Evolutionary conservation across 1,284 basidiomycete species (phyloP).

Genomic region (Ustilago esculenta): DNA sequence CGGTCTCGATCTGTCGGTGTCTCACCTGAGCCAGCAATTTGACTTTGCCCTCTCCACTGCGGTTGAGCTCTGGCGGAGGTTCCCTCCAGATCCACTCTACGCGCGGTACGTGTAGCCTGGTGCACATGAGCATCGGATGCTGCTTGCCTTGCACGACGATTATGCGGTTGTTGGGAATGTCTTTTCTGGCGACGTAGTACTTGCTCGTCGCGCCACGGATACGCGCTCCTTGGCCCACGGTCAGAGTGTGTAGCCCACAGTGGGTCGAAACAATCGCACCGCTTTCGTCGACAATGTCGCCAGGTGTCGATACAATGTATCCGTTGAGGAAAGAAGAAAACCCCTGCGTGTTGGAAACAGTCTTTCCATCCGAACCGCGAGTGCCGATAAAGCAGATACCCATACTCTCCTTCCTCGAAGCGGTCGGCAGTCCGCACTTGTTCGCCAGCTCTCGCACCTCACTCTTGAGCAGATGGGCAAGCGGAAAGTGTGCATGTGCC

Average conservation of each 20-base stretch:
- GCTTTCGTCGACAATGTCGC: slow-evolving; percentile 75
- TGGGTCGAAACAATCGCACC: slow-evolving; percentile 76
- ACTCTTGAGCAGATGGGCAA: slow-evolving; percentile 59
- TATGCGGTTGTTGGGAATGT: slow-evolving; percentile 74
- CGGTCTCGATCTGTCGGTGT: slow-evolving; percentile 75
- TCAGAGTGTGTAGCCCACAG: slow-evolving; percentile 84
- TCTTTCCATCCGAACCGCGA: slow-evolving; percentile 66
- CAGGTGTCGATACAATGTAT: slow-evolving; percentile 78
- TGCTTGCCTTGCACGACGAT: slow-evolving; percentile 80
- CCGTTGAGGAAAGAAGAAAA: slow-evolving; percentile 68
- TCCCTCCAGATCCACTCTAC: slow-evolving; percentile 45
- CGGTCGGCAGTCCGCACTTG: slow-evolving; percentile 77
- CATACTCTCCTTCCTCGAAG: slow-evolving; percentile 86
- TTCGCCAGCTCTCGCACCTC: slow-evolving; percentile 82
- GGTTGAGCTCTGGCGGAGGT: slow-evolving; percentile 66
- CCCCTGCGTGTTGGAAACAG: slow-evolving; percentile 18
- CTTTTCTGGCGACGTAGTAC: slow-evolving; percentile 82
- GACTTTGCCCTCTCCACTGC: slow-evolving; percentile 70
- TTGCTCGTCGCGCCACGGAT: slow-evolving; percentile 74
- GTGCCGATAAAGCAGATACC: slow-evolving; percentile 93
- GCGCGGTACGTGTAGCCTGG: slow-evolving; percentile 13
- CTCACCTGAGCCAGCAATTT: slow-evolving; percentile 78
- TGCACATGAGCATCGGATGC: slow-evolving; percentile 75
- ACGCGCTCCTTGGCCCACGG: slow-evolving; percentile 82
- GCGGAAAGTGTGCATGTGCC: slow-evolving; percentile 75